Evolutionary conservation across 768 basidiomycete species (phyloP).

Genomic region (Termitomyces eurrhizus): DNA sequence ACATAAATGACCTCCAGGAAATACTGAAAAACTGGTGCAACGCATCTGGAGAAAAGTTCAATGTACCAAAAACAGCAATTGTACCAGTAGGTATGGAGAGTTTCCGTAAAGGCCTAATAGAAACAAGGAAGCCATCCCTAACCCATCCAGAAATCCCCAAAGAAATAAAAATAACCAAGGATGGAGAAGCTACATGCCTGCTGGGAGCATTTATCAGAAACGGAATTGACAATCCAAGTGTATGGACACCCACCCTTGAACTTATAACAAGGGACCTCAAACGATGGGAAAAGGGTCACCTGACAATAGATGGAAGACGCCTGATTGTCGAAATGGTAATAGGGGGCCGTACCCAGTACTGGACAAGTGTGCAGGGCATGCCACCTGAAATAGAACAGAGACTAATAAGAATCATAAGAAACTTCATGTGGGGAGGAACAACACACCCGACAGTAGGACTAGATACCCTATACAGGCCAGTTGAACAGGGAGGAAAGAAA

Average conservation of each 20-base stretch:
- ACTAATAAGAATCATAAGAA: neutral
- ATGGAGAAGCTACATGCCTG: neutral
- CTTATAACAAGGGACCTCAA: neutral
- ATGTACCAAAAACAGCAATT: neutral
- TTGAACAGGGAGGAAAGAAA: neutral
- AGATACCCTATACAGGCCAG: too few relatives aligned
- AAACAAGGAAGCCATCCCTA: neutral
- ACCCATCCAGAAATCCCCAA: neutral
- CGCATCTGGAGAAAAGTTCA: neutral
- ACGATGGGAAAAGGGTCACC: neutral
- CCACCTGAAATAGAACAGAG: neutral
- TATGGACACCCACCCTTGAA: slow-evolving; percentile 6
- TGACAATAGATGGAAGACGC: neutral
- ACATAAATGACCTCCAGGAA: too few relatives aligned
- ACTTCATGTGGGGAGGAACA: too few relatives aligned
- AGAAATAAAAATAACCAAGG: neutral
- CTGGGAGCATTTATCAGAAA: slow-evolving; percentile 7
- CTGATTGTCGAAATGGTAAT: neutral
- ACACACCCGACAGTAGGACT: too few relatives aligned
- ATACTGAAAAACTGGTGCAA: neutral
- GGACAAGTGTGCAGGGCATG: neutral
- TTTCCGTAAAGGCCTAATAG: neutral
- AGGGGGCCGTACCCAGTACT: too few relatives aligned
- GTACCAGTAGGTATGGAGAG: neutral
- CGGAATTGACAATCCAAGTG: neutral